Evolutionary conservation across 2,329 filamentous ascomycete species (phyloP).

Genomic region (Cadophora malorum): DNA sequence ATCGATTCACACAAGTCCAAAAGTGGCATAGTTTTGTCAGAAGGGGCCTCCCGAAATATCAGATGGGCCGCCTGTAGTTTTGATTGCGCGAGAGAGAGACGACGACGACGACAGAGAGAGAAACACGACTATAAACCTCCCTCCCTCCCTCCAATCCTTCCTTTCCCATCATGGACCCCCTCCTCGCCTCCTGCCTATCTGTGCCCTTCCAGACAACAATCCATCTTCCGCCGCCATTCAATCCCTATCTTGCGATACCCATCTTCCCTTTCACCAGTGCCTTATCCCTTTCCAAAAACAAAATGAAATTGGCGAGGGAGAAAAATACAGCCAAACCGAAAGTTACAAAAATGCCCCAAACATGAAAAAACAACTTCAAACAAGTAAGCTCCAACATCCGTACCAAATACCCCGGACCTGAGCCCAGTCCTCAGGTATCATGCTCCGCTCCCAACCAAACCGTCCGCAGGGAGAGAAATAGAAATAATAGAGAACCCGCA

Average conservation of each 20-base stretch:
- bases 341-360: constrained; percentile 5
- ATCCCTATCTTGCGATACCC: constrained; percentile 21
- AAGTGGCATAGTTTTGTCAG: constrained; percentile 26
- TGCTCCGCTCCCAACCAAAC: neutral
- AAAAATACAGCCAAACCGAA: constrained; percentile 18
- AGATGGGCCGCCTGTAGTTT: constrained; percentile 40
- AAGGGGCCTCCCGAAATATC: constrained; percentile 42
- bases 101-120: constrained; percentile 4
- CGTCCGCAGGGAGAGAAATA: neutral
- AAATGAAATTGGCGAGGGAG: neutral
- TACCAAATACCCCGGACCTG: neutral
- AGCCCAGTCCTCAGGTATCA: constrained; percentile 15
- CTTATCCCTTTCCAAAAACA: constrained; percentile 1
- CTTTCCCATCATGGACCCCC: neutral
- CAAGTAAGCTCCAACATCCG: neutral
- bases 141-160: constrained; percentile 6
- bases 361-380: constrained; percentile 6
- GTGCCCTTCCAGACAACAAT: neutral
- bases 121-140: constrained; percentile 29
- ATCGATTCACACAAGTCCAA: neutral
- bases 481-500: neutral
- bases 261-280: constrained; percentile 16
- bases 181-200: neutral
- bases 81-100: constrained; percentile 26
- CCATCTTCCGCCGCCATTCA: neutral